Percentiles rank a stretch among this genome's conserved stretches.
Conservation (phyloP, 1,284 basidiomycete genomes). For the Boletus semigastroideus region DNA sequence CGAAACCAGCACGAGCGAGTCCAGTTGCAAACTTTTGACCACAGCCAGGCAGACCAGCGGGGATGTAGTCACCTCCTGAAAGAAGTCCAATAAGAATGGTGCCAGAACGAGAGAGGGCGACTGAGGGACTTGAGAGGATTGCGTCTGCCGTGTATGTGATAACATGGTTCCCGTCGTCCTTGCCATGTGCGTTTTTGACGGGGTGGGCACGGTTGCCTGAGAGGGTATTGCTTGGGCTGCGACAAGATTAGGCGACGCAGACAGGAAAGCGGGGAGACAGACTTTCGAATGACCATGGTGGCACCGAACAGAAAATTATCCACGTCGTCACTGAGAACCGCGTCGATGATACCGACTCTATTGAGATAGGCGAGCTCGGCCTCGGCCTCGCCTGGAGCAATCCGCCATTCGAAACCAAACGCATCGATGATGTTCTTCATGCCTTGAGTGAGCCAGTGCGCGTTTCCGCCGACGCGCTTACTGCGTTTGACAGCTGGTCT, state of each 20-base stretch:
- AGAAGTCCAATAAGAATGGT: conserved; percentile 86
- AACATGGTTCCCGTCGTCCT: conserved; percentile 74
- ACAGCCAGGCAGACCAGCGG: conserved; percentile 62
- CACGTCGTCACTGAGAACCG: conserved; percentile 89
- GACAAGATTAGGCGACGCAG: conserved; percentile 7
- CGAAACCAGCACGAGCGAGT: conserved; percentile 72
- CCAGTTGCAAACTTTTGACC: conserved; percentile 63
- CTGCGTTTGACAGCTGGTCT: conserved; percentile 84
- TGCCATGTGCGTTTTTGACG: conserved; percentile 60
- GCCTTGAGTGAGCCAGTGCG: conserved; percentile 61
- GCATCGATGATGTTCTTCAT: conserved; percentile 85
- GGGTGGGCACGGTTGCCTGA: conserved; percentile 66
- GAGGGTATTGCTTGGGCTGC: conserved; percentile 70
- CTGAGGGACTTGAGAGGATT: conserved; percentile 50
- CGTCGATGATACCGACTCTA: conserved; percentile 80
- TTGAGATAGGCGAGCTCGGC: conserved; percentile 93
- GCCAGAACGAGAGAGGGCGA: conserved; percentile 69
- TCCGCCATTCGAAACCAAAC: conserved; percentile 87
- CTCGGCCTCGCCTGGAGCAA: conserved; percentile 94
- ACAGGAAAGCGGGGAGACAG: conserved; percentile 18
- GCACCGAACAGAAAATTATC: conserved; percentile 94
- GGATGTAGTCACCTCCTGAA: conserved; percentile 89
- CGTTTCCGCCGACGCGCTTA: conserved; percentile 61
- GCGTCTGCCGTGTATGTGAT: conserved; percentile 60
- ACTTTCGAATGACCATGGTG: conserved; percentile 77